Evolutionary conservation across 352 stramenopile species (phyloP), one percentile per base, ranked within the genome.

Genomic region (Pythium aquatile): DNA sequence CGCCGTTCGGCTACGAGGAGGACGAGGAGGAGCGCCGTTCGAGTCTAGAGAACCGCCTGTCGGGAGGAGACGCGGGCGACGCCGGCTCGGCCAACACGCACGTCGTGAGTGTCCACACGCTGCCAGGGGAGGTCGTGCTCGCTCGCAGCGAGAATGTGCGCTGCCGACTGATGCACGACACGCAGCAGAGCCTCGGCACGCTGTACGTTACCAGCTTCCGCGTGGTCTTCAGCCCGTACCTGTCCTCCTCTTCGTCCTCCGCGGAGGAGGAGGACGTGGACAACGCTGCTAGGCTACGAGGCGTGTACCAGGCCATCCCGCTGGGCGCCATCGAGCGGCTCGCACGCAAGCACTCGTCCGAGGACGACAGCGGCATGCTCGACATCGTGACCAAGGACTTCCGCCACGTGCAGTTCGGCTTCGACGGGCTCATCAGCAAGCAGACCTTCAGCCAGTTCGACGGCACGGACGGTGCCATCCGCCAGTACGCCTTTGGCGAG

Each of bases 331-430:
- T 93, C 39, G 84, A 94, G 29, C 82, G 81, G 35, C 65, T 87
- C 20, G 93, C 93, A 68, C 72, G 82, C 44, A 89, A 92, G 32
- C 82, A 93, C 46, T 81, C 86, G 65, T 79, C 76, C 24, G 86
- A 94, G 67, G 88, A 71, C 0, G 84, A 94, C 55, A 89, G 69
- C 35, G 85, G 86, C 10, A 30, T 92, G 24, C 59, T 94, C 7
- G 82, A 92, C 49, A 58, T 94, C 37, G 69, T 90, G 11, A 87
- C 83, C 61, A 94, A 94, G 52, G 86, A 94, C 70, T 90, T 93
- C 47, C 84, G 86, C 4, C 84, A 81, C 37, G 63, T 92, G 8
- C 84, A 92, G 56, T 88, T 94, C 63, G 63, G 84, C 35, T 92
- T 93, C 58, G 74, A 81, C 51, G 83, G 84, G 2, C 70, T 94